Evolutionary conservation across 2,329 filamentous ascomycete species (phyloP).

Genomic region (Arthrobotrys sphaeroides): DNA sequence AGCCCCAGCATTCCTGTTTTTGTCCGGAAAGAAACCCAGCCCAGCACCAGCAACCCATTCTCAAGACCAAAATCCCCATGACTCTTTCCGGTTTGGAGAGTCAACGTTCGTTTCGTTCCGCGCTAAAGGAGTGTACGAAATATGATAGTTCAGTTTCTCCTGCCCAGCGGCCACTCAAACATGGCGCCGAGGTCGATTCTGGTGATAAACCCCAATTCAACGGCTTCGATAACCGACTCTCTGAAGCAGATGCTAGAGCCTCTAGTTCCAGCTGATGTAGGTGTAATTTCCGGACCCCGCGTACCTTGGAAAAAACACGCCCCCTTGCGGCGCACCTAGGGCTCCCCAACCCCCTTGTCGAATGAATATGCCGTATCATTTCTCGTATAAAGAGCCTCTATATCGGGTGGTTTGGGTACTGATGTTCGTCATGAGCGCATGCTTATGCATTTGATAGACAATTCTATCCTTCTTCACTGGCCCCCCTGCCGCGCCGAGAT

Average conservation of each 20-base stretch:
- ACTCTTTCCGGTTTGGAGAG: constrained; percentile 22
- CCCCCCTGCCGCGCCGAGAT: constrained; percentile 53
- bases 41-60: constrained; percentile 28
- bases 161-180: constrained; percentile 43
- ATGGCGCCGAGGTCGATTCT: constrained; percentile 67
- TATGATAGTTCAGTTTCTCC: constrained; percentile 54
- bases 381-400: neutral
- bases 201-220: constrained; percentile 83
- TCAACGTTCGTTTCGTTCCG: constrained; percentile 45
- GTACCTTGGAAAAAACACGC: constrained; percentile 15
- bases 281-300: constrained; percentile 55
- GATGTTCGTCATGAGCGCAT: constrained; percentile 27
- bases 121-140: constrained; percentile 50
- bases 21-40: constrained; percentile 18
- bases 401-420: constrained; percentile 8
- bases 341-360: neutral
- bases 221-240: constrained; percentile 74
- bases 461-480: constrained; percentile 57
- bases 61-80: constrained; percentile 31
- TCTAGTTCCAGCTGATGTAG: constrained; percentile 63
- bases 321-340: neutral
- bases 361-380: constrained; percentile 34
- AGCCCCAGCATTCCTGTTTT: constrained; percentile 22
- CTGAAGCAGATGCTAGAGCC: constrained; percentile 66
- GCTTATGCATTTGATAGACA: constrained; percentile 34